phyloP scores from a whole-genome alignment of 108 stramenopile species.

The Nannochloropsis salina region DNA sequence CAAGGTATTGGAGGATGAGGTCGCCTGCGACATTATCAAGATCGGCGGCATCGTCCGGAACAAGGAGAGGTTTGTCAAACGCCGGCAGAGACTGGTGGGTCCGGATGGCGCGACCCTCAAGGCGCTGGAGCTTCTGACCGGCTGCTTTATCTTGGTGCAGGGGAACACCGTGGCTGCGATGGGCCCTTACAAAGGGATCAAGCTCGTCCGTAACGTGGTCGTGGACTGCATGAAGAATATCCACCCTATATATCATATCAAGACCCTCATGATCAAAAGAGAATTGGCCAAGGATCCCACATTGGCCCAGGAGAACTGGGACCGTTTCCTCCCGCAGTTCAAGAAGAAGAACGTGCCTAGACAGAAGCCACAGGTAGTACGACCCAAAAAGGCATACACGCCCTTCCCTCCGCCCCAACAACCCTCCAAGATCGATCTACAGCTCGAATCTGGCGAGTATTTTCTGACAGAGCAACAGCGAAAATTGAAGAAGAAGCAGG shows the following conservation, averaged over 20 bases:
- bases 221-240: constrained; percentile 98
- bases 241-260: constrained; percentile 98
- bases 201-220: constrained; percentile 86
- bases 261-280: constrained; percentile 96
- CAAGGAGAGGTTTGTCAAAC: constrained; percentile 97
- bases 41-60: constrained; percentile 96
- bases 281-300: constrained; percentile 90
- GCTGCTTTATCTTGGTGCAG: constrained; percentile 95
- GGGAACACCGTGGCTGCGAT: constrained; percentile 91
- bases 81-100: constrained; percentile 88
- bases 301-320: constrained; percentile 87
- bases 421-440: constrained; percentile 82
- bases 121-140: constrained; percentile 93
- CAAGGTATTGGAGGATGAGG: constrained; percentile 87
- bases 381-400: constrained; percentile 26
- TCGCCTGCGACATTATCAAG: constrained; percentile 95
- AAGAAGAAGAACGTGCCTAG: constrained; percentile 91
- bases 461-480: constrained; percentile 55
- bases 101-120: constrained; percentile 96
- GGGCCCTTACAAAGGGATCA: constrained; percentile 69
- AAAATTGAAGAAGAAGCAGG: constrained; percentile 29
- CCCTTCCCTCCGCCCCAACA: constrained; percentile 28
- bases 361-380: constrained; percentile 60
- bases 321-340: constrained; percentile 91
- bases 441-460: constrained; percentile 78